Conservation (phyloP, 2,329 filamentous ascomycete genomes). For the Madurella mycetomatis region DNA sequence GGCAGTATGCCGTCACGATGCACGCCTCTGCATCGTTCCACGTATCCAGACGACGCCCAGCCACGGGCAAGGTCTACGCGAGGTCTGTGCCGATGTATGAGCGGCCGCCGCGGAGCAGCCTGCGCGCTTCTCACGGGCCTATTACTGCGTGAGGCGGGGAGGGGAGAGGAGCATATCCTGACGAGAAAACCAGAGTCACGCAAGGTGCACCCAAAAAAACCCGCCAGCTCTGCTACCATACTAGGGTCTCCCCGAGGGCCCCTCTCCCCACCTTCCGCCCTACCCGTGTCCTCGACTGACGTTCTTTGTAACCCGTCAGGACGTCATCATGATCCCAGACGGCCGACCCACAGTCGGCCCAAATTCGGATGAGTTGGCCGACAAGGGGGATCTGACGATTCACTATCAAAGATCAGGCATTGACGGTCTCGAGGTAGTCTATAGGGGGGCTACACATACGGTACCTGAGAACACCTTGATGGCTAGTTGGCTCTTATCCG, state of each 20-base stretch:
- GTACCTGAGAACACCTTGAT: too few relatives aligned
- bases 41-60: conserved; percentile 10
- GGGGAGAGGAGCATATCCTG: neutral
- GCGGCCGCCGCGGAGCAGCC: conserved; percentile 4
- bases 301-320: neutral
- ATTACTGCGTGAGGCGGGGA: neutral
- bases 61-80: conserved; percentile 4
- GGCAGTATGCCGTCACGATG: conserved; percentile 19
- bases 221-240: neutral
- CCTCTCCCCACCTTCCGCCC: neutral
- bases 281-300: neutral
- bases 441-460: too few relatives aligned
- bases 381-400: neutral
- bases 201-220: neutral
- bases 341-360: conserved; percentile 1
- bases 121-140: neutral
- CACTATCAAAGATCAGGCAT: conserved; percentile 4
- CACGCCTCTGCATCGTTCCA: conserved; percentile 11
- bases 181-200: neutral
- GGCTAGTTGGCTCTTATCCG: too few relatives aligned
- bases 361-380: neutral
- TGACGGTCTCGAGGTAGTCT: neutral
- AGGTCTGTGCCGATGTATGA: conserved; percentile 6
- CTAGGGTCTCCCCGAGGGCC: neutral
- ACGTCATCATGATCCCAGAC: neutral